Conservation (phyloP, 345 rosid species). For the Mangifera indica region DNA sequence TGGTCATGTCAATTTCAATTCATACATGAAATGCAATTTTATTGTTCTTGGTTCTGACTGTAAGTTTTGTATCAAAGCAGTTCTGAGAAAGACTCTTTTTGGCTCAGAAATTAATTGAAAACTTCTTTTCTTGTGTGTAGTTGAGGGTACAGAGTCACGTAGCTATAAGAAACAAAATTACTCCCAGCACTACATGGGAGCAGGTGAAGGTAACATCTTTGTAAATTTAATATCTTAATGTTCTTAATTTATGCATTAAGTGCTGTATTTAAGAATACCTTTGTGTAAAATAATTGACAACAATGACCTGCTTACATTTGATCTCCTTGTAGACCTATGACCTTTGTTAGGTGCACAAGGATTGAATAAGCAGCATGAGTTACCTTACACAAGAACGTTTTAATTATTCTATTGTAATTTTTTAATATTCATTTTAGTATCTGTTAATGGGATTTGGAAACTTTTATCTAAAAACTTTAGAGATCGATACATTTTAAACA, state of each 20-base stretch:
- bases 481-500: too few species aligned
- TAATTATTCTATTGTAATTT: background rate
- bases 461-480: too few species aligned
- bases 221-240: too few species aligned
- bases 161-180: conserved; percentile 56
- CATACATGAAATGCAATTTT: conserved; percentile 92
- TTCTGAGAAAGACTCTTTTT: background rate
- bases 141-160: conserved; percentile 49
- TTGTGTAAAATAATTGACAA: too few species aligned
- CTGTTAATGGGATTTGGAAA: too few species aligned
- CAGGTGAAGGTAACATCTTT: conserved; percentile 74
- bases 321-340: too few species aligned
- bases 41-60: conserved; percentile 52
- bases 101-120: conserved; percentile 8
- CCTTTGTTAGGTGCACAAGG: background rate
- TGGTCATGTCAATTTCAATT: conserved; percentile 97
- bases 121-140: conserved; percentile 31
- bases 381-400: background rate
- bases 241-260: too few species aligned
- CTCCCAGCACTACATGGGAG: conserved; percentile 89
- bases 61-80: conserved; percentile 22
- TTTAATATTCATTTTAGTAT: background rate
- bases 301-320: too few species aligned
- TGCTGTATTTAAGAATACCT: too few species aligned
- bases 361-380: background rate